Conservation (phyloP, 768 basidiomycete genomes). For the Russula olivacea region DNA sequence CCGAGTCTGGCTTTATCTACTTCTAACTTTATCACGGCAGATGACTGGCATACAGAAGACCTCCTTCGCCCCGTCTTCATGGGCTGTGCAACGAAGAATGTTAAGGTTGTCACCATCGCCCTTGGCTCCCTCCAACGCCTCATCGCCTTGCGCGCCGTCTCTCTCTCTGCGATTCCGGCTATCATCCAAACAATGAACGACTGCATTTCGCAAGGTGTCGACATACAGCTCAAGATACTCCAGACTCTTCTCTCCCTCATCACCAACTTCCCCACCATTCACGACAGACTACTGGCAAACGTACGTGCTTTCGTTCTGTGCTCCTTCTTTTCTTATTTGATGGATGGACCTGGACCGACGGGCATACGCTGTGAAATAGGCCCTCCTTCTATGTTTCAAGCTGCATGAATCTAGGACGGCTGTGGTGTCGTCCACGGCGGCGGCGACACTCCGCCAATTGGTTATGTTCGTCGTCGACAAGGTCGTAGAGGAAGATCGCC, state of each 20-base stretch:
- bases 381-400: conserved; percentile 89
- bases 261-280: conserved; percentile 78
- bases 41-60: conserved; percentile 74
- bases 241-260: conserved; percentile 90
- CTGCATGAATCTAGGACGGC: conserved; percentile 93
- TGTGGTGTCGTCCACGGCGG: conserved; percentile 95
- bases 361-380: conserved; percentile 40
- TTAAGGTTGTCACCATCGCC: conserved; percentile 90
- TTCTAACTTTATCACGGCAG: conserved; percentile 32
- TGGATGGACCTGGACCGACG: not conserved
- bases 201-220: conserved; percentile 90
- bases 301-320: conserved; percentile 41
- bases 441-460: conserved; percentile 89
- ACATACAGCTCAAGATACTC: conserved; percentile 90
- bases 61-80: conserved; percentile 85
- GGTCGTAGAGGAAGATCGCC: conserved; percentile 70
- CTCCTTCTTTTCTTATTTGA: not conserved
- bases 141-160: conserved; percentile 81
- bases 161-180: conserved; percentile 66
- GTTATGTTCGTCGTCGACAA: conserved; percentile 99
- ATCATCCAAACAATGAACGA: conserved; percentile 83
- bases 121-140: conserved; percentile 87
- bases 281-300: conserved; percentile 74
- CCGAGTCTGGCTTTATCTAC: not conserved
- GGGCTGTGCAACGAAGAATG: conserved; percentile 88